Evolutionary conservation across 805 yeast species (phyloP).

Genomic region (Candida insectorum): DNA sequence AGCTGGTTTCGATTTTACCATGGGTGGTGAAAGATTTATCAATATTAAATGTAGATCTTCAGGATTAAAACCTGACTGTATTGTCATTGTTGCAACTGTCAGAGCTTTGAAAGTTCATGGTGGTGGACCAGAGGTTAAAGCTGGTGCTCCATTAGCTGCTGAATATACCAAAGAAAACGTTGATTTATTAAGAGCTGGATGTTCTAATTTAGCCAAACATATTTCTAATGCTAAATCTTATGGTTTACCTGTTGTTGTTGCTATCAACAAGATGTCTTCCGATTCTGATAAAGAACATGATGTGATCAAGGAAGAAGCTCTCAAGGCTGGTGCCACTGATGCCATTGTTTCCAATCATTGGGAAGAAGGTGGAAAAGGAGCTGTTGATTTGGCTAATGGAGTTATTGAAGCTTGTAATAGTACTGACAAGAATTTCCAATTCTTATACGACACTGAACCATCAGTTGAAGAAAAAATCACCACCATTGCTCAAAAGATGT

Average conservation of each 20-base stretch:
- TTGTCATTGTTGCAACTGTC: slow-evolving; percentile 79
- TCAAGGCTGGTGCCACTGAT: slow-evolving; percentile 74
- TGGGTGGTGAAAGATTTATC: slow-evolving; percentile 88
- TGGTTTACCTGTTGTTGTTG: slow-evolving; percentile 79
- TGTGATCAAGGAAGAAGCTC: slow-evolving; percentile 61
- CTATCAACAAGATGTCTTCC: slow-evolving; percentile 74
- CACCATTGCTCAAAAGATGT: slow-evolving; percentile 70
- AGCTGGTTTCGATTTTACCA: slow-evolving; percentile 87
- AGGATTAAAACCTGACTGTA: slow-evolving; percentile 74
- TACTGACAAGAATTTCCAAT: slow-evolving; percentile 41
- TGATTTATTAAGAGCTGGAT: slow-evolving; percentile 65
- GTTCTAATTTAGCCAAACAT: slow-evolving; percentile 74
- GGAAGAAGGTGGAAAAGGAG: slow-evolving; percentile 85
- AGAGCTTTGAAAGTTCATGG: slow-evolving; percentile 85
- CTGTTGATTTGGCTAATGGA: slow-evolving; percentile 68
- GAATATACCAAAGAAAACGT: slow-evolving; percentile 71
- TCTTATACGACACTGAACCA: slow-evolving; percentile 59
- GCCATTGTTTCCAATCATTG: slow-evolving; percentile 83
- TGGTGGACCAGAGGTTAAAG: slow-evolving; percentile 85
- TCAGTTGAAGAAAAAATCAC: slow-evolving; percentile 65
- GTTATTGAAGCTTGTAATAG: slow-evolving; percentile 60
- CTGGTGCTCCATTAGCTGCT: slow-evolving; percentile 74
- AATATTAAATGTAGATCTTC: slow-evolving; percentile 80
- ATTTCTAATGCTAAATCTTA: slow-evolving; percentile 67
- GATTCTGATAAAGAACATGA: slow-evolving; percentile 70